Evolutionary conservation across 257 asterid genomes (phyloP), one percentile per base, ranked within the genome.

Genomic region (Verbena officinalis): DNA sequence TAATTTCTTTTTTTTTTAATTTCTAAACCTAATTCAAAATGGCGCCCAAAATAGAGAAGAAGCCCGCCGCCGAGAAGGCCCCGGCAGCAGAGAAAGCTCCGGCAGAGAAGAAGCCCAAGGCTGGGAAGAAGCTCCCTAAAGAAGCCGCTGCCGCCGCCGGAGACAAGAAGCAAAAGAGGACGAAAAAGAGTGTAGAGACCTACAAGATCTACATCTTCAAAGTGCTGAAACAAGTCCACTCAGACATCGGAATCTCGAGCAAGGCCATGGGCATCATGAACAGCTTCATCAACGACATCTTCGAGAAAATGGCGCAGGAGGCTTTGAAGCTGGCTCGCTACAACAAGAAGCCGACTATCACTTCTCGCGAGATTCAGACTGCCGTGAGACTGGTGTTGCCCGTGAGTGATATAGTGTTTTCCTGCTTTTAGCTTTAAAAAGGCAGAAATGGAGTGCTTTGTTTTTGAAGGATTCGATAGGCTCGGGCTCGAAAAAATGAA

Each of bases 181-280:
- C 8, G 22, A 84, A 80, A 74, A 85, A 84, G 79, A 82, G 86
- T 67, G 44, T 30, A 0, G 95, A 83, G 64, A 86, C 95, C 42
- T 86, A 86, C 82, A 86, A 86, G 90, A 86, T 86, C 88, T 86
- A 86, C 79, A 86, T 86, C 74, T 86, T 86, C 72, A 86, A 86
- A 70, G 95, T 86, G 38, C 68, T 86, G 75, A 86, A 86, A 22
- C 90, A 86, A 68, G 95, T 86, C 4, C 95, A 86, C n/a, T 91
- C 91, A 0, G 95, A 86, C 14, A 84, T 86, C 44, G 91, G 95
- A 5, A 84, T 86, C 57, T 86, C 95, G 15, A 86, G 91, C 83
- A 86, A 86, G 71, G 89, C 95, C 16, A 86, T 86, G 95, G 95
- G 95, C 0, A 86, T 86, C 54, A 86, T 86, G 95, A 86, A 86